Conservation (phyloP, 2,329 filamentous ascomycete species). For the Aspergillus calidoustus region DNA sequence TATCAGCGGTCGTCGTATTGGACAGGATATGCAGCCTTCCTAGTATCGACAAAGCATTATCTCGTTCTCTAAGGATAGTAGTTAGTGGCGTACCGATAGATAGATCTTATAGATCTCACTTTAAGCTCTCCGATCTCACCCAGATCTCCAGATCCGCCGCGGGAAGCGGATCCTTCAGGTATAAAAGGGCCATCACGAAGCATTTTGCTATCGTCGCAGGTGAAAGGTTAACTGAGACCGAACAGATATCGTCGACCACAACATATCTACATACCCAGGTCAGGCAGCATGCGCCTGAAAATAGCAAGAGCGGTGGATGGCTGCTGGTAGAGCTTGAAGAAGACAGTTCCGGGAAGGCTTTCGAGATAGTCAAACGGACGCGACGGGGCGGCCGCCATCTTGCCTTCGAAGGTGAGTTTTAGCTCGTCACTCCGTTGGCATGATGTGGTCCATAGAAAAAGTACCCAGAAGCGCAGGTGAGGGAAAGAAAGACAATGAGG, state of each 20-base stretch:
- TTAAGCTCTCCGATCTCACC: constrained; percentile 72
- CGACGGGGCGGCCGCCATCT: constrained; percentile 61
- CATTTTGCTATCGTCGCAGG: constrained; percentile 71
- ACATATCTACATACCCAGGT: constrained; percentile 66
- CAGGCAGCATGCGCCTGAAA: constrained; percentile 94
- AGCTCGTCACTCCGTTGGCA: constrained; percentile 33
- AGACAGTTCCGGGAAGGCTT: constrained; percentile 84
- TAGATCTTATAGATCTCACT: constrained; percentile 37
- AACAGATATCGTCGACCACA: constrained; percentile 9
- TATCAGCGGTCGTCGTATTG: constrained; percentile 63
- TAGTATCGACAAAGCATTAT: constrained; percentile 80
- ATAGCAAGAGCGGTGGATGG: constrained; percentile 94
- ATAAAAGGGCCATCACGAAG: constrained; percentile 93
- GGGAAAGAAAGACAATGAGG: constrained; percentile 3
- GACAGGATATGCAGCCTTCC: constrained; percentile 84
- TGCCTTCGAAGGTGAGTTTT: constrained; percentile 32
- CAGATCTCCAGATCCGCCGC: constrained; percentile 83
- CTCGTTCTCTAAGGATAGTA: constrained; percentile 66
- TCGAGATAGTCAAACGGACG: constrained; percentile 88
- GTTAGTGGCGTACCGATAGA: neutral
- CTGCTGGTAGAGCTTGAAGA: constrained; percentile 91
- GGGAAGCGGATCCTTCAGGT: constrained; percentile 79
- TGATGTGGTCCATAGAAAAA: constrained; percentile 25
- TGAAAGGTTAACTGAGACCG: constrained; percentile 11
- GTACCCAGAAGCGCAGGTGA: constrained; percentile 1